phyloP scores from a whole-genome alignment of 306 rosid genomes.

The Prunus salicina region DNA sequence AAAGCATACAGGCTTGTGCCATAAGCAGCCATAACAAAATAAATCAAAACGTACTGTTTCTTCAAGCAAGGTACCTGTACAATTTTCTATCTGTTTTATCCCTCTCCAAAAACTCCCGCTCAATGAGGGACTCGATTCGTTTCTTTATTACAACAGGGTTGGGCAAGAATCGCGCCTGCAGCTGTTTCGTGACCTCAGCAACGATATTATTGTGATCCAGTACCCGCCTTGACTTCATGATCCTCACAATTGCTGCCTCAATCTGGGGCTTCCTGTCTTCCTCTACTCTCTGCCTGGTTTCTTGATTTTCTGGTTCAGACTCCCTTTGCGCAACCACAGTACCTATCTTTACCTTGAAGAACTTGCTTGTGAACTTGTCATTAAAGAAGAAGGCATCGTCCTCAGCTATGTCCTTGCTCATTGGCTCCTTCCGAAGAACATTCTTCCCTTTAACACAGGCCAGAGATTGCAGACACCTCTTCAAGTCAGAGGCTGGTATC shows the following conservation, averaged over 20 bases:
- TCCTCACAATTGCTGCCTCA: conserved; percentile 81
- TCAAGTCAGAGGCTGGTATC: conserved; percentile 70
- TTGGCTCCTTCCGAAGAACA: conserved; percentile 85
- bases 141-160: conserved; percentile 76
- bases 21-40: neutral
- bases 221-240: conserved; percentile 77
- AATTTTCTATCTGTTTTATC: conserved; percentile 62
- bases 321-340: conserved; percentile 86
- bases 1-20: conserved; percentile 28
- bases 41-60: neutral
- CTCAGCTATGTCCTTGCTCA: conserved; percentile 79
- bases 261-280: conserved; percentile 86
- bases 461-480: conserved; percentile 81
- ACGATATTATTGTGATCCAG: conserved; percentile 79
- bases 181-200: conserved; percentile 76
- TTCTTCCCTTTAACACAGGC: conserved; percentile 84
- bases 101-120: conserved; percentile 85
- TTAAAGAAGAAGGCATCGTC: conserved; percentile 70
- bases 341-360: conserved; percentile 77
- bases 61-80: conserved; percentile 63
- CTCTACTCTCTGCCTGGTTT: conserved; percentile 82
- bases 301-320: conserved; percentile 79
- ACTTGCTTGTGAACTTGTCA: conserved; percentile 70
- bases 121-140: conserved; percentile 83
- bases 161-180: conserved; percentile 67